Evolutionary conservation across 1,284 basidiomycete species (phyloP), one percentile per base, ranked within the genome.

Genomic region (Meripilus lineatus): DNA sequence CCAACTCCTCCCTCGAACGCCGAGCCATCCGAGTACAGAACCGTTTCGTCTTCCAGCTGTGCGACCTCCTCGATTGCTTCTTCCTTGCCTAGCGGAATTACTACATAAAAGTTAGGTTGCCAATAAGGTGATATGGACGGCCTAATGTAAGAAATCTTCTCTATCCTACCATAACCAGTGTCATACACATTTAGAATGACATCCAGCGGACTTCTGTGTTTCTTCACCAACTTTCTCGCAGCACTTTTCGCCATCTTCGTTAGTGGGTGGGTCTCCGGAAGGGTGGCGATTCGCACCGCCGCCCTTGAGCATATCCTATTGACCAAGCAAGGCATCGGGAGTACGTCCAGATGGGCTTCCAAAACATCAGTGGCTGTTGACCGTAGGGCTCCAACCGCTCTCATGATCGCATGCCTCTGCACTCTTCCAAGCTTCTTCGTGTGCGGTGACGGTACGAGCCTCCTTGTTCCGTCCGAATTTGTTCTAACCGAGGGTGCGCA

Each of bases 191-290:
- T 43, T 35, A 59, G 55, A 0, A 59, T n/a, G n/a, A n/a, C n/a
- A n/a, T n/a, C n/a, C n/a, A n/a, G 43, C 1, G 52, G 43, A 2
- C 49, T 41, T 3, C 49, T 40, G 37, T 61, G 58, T 2, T 30
- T 2, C 14, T 47, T 44, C 10, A 59, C 48, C 11, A 40, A 42
- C 3, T 22, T 30, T 0, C 15, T 23, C 2, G 50, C 49, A 0
- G 58, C 53, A 1, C 40, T 23, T 3, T 33, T 35, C 8, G 58
- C 49, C 0, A 18, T 18, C 5, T 32, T 11, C 34, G 44, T 10
- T 0, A 68, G 53, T 1, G 66, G 69, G 50, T 70, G 63, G 1
- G 45, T 38, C 1, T 10, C 3, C 0, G 64, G 63, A 1, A 70
- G 55, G 0, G 64, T 58, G 14, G 55, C 50, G 0, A 69, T 34